phyloP scores from a whole-genome alignment of 2,329 filamentous ascomycete genomes.

The Didymella arachidicola region DNA sequence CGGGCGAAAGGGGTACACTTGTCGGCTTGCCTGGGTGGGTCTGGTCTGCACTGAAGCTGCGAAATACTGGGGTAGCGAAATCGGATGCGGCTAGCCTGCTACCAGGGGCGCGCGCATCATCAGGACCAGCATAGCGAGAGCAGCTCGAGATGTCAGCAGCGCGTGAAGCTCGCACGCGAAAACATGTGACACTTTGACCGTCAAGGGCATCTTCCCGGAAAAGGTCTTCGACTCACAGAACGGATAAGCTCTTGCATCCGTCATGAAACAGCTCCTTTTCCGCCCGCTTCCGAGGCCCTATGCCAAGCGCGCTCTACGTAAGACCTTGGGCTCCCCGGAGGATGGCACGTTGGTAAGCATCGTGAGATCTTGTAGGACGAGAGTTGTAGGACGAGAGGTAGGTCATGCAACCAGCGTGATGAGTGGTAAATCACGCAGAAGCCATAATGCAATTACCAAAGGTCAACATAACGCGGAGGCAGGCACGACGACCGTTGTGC shows the following conservation, averaged over 20 bases:
- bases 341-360: background rate
- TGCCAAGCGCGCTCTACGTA: background rate
- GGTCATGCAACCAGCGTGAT: background rate
- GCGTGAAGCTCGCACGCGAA: slow-evolving; percentile 7
- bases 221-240: background rate
- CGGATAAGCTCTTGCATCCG: background rate
- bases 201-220: background rate
- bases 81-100: background rate
- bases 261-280: background rate
- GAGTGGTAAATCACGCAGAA: background rate
- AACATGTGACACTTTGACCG: slow-evolving; percentile 11
- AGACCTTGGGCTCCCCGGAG: background rate
- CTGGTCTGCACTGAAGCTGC: background rate
- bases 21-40: background rate
- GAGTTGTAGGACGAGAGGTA: background rate
- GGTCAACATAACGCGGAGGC: background rate
- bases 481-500: background rate
- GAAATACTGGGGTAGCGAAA: slow-evolving; percentile 5
- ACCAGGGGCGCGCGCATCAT: slow-evolving; percentile 1
- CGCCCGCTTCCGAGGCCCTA: slow-evolving; percentile 1
- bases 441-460: background rate
- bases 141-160: slow-evolving; percentile 1
- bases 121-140: background rate
- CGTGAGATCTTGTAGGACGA: background rate
- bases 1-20: slow-evolving; percentile 12